phyloP scores from a whole-genome alignment of 306 rosid species.

The Dalbergia cochinchinensis region DNA sequence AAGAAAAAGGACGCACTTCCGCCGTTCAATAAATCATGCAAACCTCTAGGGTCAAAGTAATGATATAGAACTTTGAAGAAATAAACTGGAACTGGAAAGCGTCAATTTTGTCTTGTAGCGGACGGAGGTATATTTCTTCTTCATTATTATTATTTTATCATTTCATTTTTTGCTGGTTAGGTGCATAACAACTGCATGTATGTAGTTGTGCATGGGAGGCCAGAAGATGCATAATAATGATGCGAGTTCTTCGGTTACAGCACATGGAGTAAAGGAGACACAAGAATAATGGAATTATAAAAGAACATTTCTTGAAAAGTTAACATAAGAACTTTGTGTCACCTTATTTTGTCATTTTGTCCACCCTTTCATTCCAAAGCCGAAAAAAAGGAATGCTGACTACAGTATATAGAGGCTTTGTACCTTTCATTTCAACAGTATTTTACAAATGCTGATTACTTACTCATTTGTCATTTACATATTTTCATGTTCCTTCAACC shows the following conservation, averaged over 20 bases:
- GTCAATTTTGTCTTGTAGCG: slow-evolving; percentile 54
- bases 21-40: slow-evolving; percentile 65
- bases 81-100: slow-evolving; percentile 41
- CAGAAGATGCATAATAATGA: neutral
- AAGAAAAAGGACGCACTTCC: slow-evolving; percentile 53
- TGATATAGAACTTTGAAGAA: slow-evolving; percentile 38
- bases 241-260: neutral
- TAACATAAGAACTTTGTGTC: neutral
- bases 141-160: slow-evolving; percentile 11
- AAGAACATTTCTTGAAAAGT: neutral
- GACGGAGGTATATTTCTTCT: slow-evolving; percentile 8
- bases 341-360: neutral
- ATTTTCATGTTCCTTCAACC: no score
- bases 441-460: neutral
- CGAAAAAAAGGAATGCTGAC: neutral
- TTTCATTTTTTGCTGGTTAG: neutral
- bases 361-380: neutral
- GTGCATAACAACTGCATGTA: neutral
- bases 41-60: slow-evolving; percentile 64
- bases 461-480: neutral
- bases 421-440: no score
- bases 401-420: no score
- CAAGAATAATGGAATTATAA: no score
- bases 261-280: neutral
- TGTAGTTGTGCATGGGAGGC: slow-evolving; percentile 28